Evolutionary conservation across 805 yeast species (phyloP).

Genomic region (Cyberlindnera mycetangii): DNA sequence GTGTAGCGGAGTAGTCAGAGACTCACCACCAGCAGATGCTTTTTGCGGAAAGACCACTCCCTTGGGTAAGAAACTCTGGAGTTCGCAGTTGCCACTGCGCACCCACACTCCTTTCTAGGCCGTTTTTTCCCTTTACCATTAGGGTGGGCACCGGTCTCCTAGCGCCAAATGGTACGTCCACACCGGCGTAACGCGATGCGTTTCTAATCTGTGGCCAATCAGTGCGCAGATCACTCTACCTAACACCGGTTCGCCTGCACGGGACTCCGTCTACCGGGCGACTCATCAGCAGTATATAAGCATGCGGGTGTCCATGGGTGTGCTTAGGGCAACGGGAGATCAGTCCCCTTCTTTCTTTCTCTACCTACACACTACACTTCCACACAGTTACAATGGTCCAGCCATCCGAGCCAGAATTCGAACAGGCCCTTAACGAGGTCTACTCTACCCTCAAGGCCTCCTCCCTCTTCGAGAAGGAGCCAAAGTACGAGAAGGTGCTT

Average conservation of each 20-base stretch:
- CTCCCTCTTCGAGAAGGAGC: conserved; percentile 82
- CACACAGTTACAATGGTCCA: conserved; percentile 52
- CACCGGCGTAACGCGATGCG: conserved; percentile 18
- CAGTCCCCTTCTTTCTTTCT: neutral
- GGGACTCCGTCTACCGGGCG: neutral
- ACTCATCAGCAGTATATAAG: neutral
- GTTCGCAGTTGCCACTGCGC: neutral
- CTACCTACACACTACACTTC: neutral
- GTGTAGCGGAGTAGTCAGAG: no score
- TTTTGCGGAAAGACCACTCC: no score
- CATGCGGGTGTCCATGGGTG: neutral
- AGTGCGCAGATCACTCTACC: neutral
- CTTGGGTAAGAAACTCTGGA: no score
- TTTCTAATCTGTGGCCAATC: conserved; percentile 24
- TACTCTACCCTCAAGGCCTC: conserved; percentile 87
- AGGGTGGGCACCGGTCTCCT: no score
- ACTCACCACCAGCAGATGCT: no score
- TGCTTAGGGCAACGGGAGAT: no score
- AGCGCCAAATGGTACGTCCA: neutral
- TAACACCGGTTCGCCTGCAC: conserved; percentile 9
- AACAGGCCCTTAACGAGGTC: conserved; percentile 96
- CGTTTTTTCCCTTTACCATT: neutral
- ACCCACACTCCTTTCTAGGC: neutral
- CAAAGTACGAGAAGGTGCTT: conserved; percentile 83
- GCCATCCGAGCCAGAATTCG: conserved; percentile 96